Base-by-base conservation (phyloP, 257 asterid species). In the Solanum appendiculatum region DNA sequence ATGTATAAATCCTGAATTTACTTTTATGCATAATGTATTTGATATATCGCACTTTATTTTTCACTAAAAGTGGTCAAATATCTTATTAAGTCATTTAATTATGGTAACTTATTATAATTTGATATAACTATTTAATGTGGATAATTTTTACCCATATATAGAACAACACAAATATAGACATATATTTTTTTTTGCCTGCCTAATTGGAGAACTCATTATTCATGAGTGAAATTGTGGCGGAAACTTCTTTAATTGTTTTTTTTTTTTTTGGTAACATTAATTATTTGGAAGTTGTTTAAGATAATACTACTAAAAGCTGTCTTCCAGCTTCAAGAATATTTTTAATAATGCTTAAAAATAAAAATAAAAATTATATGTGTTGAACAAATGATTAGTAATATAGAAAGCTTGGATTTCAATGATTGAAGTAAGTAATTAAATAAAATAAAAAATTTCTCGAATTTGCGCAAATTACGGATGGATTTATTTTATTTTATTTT, bases 11-110 rank as follows among this genome's bases (percentile, higher is more conserved):
- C 0, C 7, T 7, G 0, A 69, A 33, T 31, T 33, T 6, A 18
- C 1, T 14, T 64, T 31, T 27, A 25, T 2, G 0, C 0, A 0
- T 20, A 1, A 34, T 0, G 2, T 72, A 4, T 72, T 4, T 2
- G 4, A 9, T 16, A 20, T 70, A 60, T n/a, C 1, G 15, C 77
- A 69, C 9, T 5, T 31, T 31, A 14, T 69, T 7, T 69, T 69
- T 70, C 14, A 70, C 42, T 70, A 16, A 70, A 70, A 70, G 8
- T 18, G 6, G 14, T 2, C 8, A 3, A 7, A 9, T 16, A 33
- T 70, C 6, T 29, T 31, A 29, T 68, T 68, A 14, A 12, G 31
- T 15, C 6, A 68, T 31, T 15, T 15, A 68, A 15, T 31, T 3
- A 31, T 15, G 2, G 36, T 29, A 3, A 68, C 6, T 68, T 68